phyloP scores from a whole-genome alignment of 352 stramenopile genomes.

The Saprolegnia parasitica region DNA sequence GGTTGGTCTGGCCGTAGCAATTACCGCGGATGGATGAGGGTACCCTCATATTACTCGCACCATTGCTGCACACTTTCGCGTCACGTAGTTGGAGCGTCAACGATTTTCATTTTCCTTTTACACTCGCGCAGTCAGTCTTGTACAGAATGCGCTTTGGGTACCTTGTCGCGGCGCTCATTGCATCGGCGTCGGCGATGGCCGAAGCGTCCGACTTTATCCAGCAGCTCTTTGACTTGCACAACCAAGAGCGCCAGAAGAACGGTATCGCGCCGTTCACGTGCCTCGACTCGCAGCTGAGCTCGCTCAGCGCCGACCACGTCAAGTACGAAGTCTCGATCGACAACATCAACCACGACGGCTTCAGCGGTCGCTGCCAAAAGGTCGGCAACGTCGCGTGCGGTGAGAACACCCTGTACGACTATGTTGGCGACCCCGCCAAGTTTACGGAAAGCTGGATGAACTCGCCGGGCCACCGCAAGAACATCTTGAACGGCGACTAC shows the following conservation, averaged over 20 bases:
- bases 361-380: neutral
- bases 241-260: constrained; percentile 13
- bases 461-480: constrained; percentile 11
- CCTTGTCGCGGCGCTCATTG: constrained; percentile 34
- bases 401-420: constrained; percentile 12
- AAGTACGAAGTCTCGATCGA: constrained; percentile 13
- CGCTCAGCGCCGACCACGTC: neutral
- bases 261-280: neutral
- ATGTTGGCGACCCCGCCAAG: neutral
- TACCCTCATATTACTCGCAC: too few relatives aligned
- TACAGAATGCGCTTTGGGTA: too few relatives aligned
- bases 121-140: too few relatives aligned
- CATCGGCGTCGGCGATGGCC: constrained; percentile 29
- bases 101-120: too few relatives aligned
- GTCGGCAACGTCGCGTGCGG: neutral
- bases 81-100: too few relatives aligned
- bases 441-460: constrained; percentile 15
- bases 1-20: too few relatives aligned
- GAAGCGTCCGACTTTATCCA: constrained; percentile 31
- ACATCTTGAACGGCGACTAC: constrained; percentile 3
- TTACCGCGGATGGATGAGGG: too few relatives aligned
- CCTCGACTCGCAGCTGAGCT: constrained; percentile 1
- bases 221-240: constrained; percentile 12
- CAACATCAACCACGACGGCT: constrained; percentile 21
- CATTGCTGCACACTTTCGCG: too few relatives aligned